These are phyloP conservation scores for Saussurea involucrata DNA, from an alignment of 129 eudicot genomes.

Conservation along the genomic window DNA sequence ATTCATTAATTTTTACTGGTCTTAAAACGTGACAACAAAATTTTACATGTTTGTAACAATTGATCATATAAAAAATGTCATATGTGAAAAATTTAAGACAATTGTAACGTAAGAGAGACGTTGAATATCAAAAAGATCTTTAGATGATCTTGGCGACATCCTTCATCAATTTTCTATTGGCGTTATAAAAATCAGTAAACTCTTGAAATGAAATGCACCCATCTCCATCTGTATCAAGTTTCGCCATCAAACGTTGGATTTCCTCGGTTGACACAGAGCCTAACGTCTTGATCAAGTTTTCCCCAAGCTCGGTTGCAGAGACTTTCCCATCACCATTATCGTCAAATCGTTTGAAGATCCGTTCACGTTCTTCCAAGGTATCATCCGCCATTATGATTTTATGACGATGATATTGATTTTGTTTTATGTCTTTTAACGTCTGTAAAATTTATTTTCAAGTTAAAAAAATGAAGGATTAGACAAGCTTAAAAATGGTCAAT, in stretches of 20 bases:
- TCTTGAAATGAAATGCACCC: slow-evolving; percentile 65
- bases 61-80: neutral
- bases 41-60: neutral
- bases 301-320: slow-evolving; percentile 63
- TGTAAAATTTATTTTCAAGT: neutral
- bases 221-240: slow-evolving; percentile 64
- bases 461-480: neutral
- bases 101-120: neutral
- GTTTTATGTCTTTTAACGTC: neutral
- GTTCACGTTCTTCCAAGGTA: slow-evolving; percentile 46
- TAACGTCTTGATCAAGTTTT: slow-evolving; percentile 40
- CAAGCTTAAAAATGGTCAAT: neutral
- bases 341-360: slow-evolving; percentile 70
- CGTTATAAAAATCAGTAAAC: slow-evolving; percentile 47
- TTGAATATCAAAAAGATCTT: neutral
- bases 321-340: slow-evolving; percentile 70
- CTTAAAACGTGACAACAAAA: neutral
- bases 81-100: neutral
- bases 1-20: too few relatives aligned
- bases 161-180: slow-evolving; percentile 54
- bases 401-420: neutral
- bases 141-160: slow-evolving; percentile 75
- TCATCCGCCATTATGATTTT: slow-evolving; percentile 41
- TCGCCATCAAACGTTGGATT: slow-evolving; percentile 53
- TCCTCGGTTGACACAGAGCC: slow-evolving; percentile 53